Base-by-base conservation (phyloP, 1,284 basidiomycete species). In the Sporisorium graminicola region DNA sequence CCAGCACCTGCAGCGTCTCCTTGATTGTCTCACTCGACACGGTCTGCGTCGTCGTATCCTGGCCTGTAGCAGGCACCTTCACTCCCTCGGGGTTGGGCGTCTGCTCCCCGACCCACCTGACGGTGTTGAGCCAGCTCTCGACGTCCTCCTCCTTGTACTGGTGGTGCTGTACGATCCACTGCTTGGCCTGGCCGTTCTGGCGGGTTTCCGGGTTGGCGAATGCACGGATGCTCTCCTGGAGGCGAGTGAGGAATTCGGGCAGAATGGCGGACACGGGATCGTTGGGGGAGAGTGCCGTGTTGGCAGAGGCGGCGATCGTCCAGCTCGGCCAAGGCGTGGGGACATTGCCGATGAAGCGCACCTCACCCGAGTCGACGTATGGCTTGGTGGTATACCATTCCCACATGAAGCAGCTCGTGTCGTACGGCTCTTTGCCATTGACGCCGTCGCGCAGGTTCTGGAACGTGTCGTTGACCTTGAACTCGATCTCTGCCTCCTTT, bases 281-380 rank as follows among this genome's bases (percentile, higher is more conserved):
- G 14, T 29, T 13, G 8, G 26, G 2, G 10, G 53, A 44, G 13
- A 78, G 56, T 1, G 69, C 65, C 14, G 77, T 80, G 27, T 65
- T 58, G 14, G 40, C 49, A 5, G 80, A 81, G 0, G 80, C 80
- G 14, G 83, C 83, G 56, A 85, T 84, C 1, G 77, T 88, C 96
- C 96, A 99, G 2, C 93, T 95, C 18, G 95, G 93, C 96, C 96
- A 99, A 0, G 96, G 96, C 0, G 95, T 98, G 42, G 91, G 92
- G 1, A 94, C 92, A 5, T 90, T 91, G 18, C 93, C 93, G 74
- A 96, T 93, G 91, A 95, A 86, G 42, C 82, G 75, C 8, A 92
- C 93, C 86, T 94, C 91, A 31, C 93, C 93, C 16, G 89, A 88
- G 85, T 96, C 93, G 16, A 89, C 90, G 81, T 90, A 97, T 1